These are phyloP conservation scores for Venturia effusa DNA, from an alignment of 2,329 filamentous ascomycete species.

Conservation along the genomic window DNA sequence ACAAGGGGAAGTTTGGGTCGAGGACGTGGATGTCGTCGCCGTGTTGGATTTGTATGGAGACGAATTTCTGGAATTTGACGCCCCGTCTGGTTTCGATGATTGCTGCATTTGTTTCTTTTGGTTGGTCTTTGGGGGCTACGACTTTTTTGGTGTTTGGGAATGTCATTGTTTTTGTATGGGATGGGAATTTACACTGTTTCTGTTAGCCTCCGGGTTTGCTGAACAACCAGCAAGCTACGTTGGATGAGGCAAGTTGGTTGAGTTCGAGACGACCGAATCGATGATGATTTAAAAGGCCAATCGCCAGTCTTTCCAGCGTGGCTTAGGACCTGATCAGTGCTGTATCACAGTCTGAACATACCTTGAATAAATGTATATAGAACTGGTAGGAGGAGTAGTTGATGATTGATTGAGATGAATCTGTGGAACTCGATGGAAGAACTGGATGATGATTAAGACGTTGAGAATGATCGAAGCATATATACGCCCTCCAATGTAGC, in stretches of 20 bases:
- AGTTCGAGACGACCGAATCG: too few species aligned
- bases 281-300: too few species aligned
- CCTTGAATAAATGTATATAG: too few species aligned
- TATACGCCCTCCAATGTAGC: not conserved
- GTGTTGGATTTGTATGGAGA: not conserved
- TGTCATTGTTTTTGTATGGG: not conserved
- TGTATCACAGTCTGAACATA: too few species aligned
- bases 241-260: too few species aligned
- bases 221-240: too few species aligned
- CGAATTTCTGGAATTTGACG: not conserved
- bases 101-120: not conserved
- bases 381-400: not conserved
- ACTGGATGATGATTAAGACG: not conserved
- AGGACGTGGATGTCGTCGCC: not conserved
- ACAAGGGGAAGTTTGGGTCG: not conserved
- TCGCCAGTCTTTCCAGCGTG: too few species aligned
- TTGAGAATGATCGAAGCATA: not conserved
- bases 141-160: not conserved
- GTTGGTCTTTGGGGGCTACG: not conserved
- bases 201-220: not conserved
- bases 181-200: not conserved
- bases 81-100: not conserved
- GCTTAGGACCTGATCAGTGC: too few species aligned
- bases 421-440: not conserved
- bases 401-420: not conserved